Evolutionary conservation across 495 filamentous ascomycete genomes (phyloP), one percentile per base, ranked within the genome.

Genomic region (Tuber microsphaerosporum): DNA sequence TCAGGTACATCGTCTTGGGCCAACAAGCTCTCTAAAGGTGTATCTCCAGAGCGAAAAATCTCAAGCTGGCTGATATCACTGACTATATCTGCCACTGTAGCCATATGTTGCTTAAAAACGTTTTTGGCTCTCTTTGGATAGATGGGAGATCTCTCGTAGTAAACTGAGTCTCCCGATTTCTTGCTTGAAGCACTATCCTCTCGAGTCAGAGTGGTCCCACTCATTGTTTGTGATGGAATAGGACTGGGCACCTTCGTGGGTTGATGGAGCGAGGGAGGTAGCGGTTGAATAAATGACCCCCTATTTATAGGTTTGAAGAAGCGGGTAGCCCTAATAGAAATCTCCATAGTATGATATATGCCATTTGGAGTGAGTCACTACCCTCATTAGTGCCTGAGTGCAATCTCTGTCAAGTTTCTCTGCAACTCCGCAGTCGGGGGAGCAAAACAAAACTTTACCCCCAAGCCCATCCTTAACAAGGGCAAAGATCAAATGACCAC

Each of bases 151-250:
- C 26, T 12, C 3, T 3, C 56, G 12, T 1, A 34, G 56, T 17
- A 31, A 2, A 1, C 17, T 14, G 56, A 65, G 4, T 65, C 56
- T 14, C 26, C 3, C 0, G 56, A 65, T 19, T 65, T 12, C 10
- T 34, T 6, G 56, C 56, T 65, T 19, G 56, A 65, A 1, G 26
- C 0, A 8, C 56, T 65, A 19, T 65, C 16, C 17, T 34, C 26
- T 0, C 31, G 56, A 0, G 14, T 3, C 0, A 65, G 26, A 34
- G 0, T 6, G 0, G 4, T 4, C 3, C 14, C 12, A 34, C 14
- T 12, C 56, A 34, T 34, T 16, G 12, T 16, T 65, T 34, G 12
- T 2, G 56, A 7, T 19, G 26, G 4, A 17, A 26, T 34, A 34
- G 1, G 2, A 1, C 17, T 26, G 3, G 26, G 4, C 2, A 65